A percentile compares a stretch with the other conserved stretches of the same genome.
Evolutionary conservation across 164 flowering plant species (phyloP).

Genomic region (Macadamia tetraphylla): DNA sequence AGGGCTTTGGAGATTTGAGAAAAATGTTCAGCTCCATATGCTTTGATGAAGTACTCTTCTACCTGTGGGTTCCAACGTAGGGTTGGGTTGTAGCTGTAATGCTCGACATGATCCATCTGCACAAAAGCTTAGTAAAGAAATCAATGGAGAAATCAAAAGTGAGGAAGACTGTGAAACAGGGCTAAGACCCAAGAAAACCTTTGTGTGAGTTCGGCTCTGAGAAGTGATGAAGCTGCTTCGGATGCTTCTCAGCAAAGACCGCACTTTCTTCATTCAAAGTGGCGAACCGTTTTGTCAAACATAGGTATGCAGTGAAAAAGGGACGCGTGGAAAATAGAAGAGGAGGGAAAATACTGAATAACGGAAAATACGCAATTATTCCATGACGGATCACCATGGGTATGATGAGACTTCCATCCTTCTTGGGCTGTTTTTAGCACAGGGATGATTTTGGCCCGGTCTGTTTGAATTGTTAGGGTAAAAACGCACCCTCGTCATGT

Average conservation of each 20-base stretch:
- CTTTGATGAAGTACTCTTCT: conserved; percentile 65
- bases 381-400: too few species aligned
- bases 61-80: conserved; percentile 72
- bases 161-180: not conserved
- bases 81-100: conserved; percentile 61
- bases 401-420: too few species aligned
- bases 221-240: not conserved
- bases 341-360: too few species aligned
- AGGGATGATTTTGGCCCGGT: too few species aligned
- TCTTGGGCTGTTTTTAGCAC: too few species aligned
- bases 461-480: too few species aligned
- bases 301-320: too few species aligned
- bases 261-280: conserved; percentile 15
- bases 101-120: conserved; percentile 54
- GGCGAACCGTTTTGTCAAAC: too few species aligned
- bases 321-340: too few species aligned
- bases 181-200: not conserved
- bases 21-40: conserved; percentile 75
- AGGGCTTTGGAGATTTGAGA: conserved; percentile 65
- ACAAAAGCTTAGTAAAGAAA: not conserved
- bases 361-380: too few species aligned
- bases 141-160: not conserved
- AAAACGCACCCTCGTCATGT: too few species aligned
- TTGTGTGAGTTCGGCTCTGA: not conserved
- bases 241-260: conserved; percentile 13